Conservation (phyloP, 257 asterid genomes). For the Primulina tabacum region DNA sequence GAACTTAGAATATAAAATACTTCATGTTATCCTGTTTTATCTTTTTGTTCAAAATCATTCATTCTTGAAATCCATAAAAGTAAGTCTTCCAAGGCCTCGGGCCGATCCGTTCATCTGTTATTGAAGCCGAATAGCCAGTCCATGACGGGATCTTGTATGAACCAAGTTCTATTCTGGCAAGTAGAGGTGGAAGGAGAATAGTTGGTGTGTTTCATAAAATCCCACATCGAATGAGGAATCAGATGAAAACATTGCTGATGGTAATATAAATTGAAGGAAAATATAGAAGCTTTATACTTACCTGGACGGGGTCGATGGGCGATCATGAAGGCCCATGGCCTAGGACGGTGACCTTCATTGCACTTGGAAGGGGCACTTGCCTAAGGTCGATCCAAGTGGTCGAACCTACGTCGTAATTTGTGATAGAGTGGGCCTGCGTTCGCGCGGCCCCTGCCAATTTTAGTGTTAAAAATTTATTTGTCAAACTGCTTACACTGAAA, state of each 20-base stretch:
- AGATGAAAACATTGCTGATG: not conserved
- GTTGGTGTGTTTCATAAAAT: too few relatives aligned
- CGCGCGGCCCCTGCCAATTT: not conserved
- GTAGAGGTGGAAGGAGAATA: too few relatives aligned
- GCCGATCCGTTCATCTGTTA: not conserved
- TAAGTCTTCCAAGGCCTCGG: too few relatives aligned
- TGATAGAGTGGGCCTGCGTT: not conserved
- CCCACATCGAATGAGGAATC: not conserved
- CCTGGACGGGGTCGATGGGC: not conserved
- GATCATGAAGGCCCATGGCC: not conserved
- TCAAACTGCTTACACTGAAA: too few relatives aligned
- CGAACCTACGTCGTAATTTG: not conserved
- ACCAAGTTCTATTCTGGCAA: not conserved
- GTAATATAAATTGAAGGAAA: not conserved
- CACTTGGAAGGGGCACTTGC: not conserved
- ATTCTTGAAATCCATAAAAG: too few relatives aligned
- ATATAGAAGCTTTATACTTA: not conserved
- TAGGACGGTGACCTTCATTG: not conserved
- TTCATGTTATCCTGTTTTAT: too few relatives aligned
- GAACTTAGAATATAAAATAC: too few relatives aligned
- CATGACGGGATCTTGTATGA: not conserved
- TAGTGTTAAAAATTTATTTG: not conserved
- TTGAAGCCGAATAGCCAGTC: not conserved
- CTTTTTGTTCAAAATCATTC: too few relatives aligned
- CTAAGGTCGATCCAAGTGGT: slow-evolving; percentile 2